A percentile compares a stretch with the other conserved stretches of the same genome.
These are phyloP conservation scores for Actinomucor elegans DNA, from an alignment of 371 early-diverging fungal species.

Conservation along the genomic window DNA sequence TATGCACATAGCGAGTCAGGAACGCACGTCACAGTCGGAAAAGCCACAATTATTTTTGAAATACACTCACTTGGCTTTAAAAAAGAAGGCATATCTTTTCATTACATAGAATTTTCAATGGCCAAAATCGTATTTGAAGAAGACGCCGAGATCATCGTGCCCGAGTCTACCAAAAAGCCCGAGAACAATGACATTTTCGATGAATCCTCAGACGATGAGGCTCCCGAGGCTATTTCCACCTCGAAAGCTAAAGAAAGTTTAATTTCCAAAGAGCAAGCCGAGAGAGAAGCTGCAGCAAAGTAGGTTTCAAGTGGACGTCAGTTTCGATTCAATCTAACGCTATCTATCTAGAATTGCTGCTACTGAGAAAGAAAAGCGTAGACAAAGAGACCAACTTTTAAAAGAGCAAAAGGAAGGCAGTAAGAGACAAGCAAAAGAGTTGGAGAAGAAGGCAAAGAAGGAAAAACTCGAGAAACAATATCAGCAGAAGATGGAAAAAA, in stretches of 20 bases:
- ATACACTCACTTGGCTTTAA: too few species aligned
- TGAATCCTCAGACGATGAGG: conserved; percentile 42
- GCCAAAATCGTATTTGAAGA: conserved; percentile 42
- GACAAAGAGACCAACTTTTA: conserved; percentile 39
- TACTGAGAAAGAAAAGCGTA: conserved; percentile 44
- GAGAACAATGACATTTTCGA: conserved; percentile 16
- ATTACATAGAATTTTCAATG: too few species aligned
- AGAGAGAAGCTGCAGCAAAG: conserved; percentile 44
- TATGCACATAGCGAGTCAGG: too few species aligned
- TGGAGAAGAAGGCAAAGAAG: conserved; percentile 20
- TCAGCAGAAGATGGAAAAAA: conserved; percentile 17
- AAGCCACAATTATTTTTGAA: too few species aligned
- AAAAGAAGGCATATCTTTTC: too few species aligned
- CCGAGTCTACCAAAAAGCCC: conserved; percentile 19
- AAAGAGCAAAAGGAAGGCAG: conserved; percentile 50
- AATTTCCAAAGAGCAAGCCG: conserved; percentile 25
- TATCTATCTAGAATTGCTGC: conserved; percentile 22
- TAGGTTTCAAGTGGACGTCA: conserved; percentile 13
- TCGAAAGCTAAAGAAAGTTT: conserved; percentile 29
- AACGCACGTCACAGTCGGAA: too few species aligned
- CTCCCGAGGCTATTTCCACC: conserved; percentile 49
- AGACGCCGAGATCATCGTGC: conserved; percentile 32
- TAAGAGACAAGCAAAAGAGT: conserved; percentile 28
- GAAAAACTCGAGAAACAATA: conserved; percentile 6
- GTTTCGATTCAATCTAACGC: too few species aligned